phyloP scores from a whole-genome alignment of 495 filamentous ascomycete genomes.

The Penicillium tannophilum region DNA sequence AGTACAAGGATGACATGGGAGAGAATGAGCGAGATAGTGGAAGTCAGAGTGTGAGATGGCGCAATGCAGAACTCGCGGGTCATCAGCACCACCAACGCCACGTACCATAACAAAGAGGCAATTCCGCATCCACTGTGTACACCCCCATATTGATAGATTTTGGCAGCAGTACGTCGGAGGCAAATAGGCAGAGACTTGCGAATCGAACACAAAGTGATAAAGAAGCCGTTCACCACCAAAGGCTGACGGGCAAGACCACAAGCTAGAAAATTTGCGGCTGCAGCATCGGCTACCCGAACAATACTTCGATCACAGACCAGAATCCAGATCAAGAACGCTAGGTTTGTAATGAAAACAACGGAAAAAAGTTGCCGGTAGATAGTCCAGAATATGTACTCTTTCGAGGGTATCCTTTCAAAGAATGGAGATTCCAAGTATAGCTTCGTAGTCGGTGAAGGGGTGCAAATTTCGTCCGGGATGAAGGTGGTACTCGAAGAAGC shows the following conservation, averaged over 20 bases:
- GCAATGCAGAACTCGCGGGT: neutral
- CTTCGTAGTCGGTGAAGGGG: neutral
- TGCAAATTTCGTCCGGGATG: neutral
- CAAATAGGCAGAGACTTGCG: constrained; percentile 56
- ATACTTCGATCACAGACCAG: neutral
- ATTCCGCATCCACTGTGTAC: constrained; percentile 64
- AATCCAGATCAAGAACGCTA: neutral
- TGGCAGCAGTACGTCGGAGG: constrained; percentile 58
- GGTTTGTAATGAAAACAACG: neutral
- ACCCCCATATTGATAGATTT: constrained; percentile 68
- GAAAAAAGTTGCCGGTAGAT: neutral
- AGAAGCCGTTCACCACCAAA: constrained; percentile 64
- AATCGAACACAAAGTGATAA: constrained; percentile 51
- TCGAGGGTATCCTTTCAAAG: neutral
- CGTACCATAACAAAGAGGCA: constrained; percentile 63
- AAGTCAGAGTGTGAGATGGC: neutral
- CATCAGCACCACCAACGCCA: constrained; percentile 24
- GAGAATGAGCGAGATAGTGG: neutral
- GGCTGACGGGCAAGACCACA: constrained; percentile 63
- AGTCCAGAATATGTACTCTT: neutral
- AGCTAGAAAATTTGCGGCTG: constrained; percentile 31
- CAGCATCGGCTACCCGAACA: neutral
- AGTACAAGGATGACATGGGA: neutral
- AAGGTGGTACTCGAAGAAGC: neutral
- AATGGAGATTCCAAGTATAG: neutral